Conservation (phyloP, 2,329 filamentous ascomycete genomes). For the Sporothrix pallida region DNA sequence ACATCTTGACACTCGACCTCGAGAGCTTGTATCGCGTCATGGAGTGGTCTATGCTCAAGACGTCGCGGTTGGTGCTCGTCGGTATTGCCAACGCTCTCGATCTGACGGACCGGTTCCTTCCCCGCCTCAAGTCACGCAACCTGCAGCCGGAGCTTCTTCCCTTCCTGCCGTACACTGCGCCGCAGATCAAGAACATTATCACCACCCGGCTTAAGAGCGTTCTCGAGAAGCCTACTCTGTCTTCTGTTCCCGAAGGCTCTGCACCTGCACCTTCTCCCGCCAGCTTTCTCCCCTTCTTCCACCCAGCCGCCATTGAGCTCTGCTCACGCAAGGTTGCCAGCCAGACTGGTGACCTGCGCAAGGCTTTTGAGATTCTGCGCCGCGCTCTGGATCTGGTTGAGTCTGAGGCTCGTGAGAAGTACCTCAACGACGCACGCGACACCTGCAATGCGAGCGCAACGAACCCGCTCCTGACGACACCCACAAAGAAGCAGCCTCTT, state of each 20-base stretch:
- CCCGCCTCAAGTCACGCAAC: constrained; percentile 89
- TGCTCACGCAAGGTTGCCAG: constrained; percentile 93
- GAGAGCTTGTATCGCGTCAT: constrained; percentile 93
- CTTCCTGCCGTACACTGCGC: constrained; percentile 88
- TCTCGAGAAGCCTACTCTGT: background rate
- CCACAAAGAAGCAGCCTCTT: constrained; percentile 69
- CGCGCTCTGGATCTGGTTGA: constrained; percentile 89
- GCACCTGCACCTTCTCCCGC: background rate
- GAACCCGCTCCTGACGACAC: constrained; percentile 22
- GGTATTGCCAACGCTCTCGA: constrained; percentile 97
- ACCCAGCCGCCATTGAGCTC: constrained; percentile 90
- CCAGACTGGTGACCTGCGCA: constrained; percentile 91
- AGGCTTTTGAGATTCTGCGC: constrained; percentile 92
- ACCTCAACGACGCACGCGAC: constrained; percentile 61
- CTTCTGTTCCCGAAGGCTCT: constrained; percentile 6
- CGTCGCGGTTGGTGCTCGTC: constrained; percentile 80
- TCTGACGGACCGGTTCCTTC: constrained; percentile 91
- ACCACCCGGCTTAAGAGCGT: constrained; percentile 80
- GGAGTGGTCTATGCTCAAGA: constrained; percentile 87
- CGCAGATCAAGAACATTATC: constrained; percentile 87
- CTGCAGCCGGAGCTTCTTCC: constrained; percentile 87
- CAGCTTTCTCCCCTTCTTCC: constrained; percentile 79
- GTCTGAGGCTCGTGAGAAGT: constrained; percentile 76
- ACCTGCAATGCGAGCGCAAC: background rate
- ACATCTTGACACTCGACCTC: constrained; percentile 85